Percentiles rank a stretch among this genome's conserved stretches.
Conservation (phyloP, 768 basidiomycete genomes). For the Russula brevipes region DNA sequence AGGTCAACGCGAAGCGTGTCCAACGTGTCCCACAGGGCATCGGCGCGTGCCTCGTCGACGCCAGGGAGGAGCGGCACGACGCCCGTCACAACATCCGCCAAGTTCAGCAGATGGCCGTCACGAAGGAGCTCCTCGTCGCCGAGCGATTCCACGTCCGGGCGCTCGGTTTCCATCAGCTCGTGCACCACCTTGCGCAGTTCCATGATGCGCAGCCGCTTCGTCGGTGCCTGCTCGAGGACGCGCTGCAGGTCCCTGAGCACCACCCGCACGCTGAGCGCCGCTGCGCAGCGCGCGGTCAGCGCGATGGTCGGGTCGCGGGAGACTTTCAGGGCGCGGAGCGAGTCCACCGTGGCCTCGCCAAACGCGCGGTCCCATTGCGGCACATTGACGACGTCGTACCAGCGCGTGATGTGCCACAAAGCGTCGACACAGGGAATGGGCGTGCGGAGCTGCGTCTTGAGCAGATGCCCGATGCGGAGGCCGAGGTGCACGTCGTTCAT, state of each 20-base stretch:
- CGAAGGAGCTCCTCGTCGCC: constrained; percentile 1
- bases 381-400: constrained; percentile 3
- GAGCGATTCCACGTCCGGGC: neutral
- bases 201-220: constrained; percentile 5
- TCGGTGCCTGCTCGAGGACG: neutral
- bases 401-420: constrained; percentile 11
- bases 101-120: constrained; percentile 4
- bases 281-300: constrained; percentile 3
- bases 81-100: constrained; percentile 5
- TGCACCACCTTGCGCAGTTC: constrained; percentile 7
- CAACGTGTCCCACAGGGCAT: constrained; percentile 6
- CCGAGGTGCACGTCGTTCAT: neutral
- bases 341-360: constrained; percentile 1
- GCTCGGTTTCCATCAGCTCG: neutral
- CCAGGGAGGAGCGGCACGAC: constrained; percentile 3
- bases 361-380: constrained; percentile 11
- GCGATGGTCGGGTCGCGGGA: constrained; percentile 8
- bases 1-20: neutral
- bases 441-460: constrained; percentile 1
- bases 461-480: constrained; percentile 14
- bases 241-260: constrained; percentile 10
- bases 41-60: constrained; percentile 6
- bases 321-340: constrained; percentile 8
- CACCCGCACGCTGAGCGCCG: constrained; percentile 4
- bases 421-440: constrained; percentile 6